Evolutionary conservation across 495 filamentous ascomycete genomes (phyloP).

Genomic region (Podospora anserina): DNA sequence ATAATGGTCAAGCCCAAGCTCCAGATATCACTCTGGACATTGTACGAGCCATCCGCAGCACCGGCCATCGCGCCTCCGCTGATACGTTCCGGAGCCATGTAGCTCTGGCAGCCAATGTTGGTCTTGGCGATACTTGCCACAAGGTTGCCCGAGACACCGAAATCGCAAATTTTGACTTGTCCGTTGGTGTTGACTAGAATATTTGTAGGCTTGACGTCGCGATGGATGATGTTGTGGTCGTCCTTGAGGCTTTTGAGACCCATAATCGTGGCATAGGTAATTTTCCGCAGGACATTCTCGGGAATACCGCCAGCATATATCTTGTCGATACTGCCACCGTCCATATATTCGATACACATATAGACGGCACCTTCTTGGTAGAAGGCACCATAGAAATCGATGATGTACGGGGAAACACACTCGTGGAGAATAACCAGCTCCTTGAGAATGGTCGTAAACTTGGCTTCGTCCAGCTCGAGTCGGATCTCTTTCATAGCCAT

Average conservation of each 20-base stretch:
- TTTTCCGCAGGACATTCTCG: constrained; percentile 83
- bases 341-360: constrained; percentile 99
- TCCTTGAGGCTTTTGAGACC: constrained; percentile 93
- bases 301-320: constrained; percentile 91
- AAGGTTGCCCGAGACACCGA: constrained; percentile 93
- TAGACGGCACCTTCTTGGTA: constrained; percentile 99
- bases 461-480: constrained; percentile 93
- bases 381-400: constrained; percentile 98
- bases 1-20: constrained; percentile 91
- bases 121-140: constrained; percentile 98
- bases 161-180: constrained; percentile 98
- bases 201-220: constrained; percentile 98
- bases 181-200: constrained; percentile 87
- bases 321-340: constrained; percentile 98
- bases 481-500: constrained; percentile 99
- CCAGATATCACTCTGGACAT: constrained; percentile 98
- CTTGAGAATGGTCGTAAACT: constrained; percentile 97
- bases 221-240: constrained; percentile 98
- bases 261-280: constrained; percentile 85
- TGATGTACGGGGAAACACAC: constrained; percentile 90
- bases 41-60: constrained; percentile 79
- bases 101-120: constrained; percentile 98
- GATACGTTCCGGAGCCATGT: constrained; percentile 98
- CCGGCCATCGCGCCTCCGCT: constrained; percentile 74
- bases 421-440: constrained; percentile 95